Evolutionary conservation across 2,329 filamentous ascomycete species (phyloP), one percentile per base, ranked within the genome.

Genomic region (Microascus cirrosus): DNA sequence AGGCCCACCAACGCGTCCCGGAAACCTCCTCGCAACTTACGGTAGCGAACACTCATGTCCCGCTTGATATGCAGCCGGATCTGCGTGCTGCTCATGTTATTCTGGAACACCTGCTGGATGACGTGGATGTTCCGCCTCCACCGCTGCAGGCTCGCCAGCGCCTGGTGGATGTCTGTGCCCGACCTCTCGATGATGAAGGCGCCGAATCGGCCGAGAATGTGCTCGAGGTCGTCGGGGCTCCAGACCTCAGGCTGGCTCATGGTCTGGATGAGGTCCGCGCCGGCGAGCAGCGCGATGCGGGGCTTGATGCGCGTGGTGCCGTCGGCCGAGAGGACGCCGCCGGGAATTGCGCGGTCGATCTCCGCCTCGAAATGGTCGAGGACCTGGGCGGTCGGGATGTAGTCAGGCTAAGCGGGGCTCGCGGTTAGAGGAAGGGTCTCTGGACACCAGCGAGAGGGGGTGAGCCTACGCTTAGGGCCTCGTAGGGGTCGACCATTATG

Each of bases 311-410:
- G 86, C 66, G 80, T 83, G 57, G 77, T 76, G 60, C 89, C 90
- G 62, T 86, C 80, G 22, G 79, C 77, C 53, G 80, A 82, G 65
- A 88, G 80, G 34, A 94, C 82, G 11, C 92, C 92, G 7, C 92
- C 92, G 34, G 85, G 76, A 52, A 90, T 81, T 25, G 82, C 80
- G 56, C 71, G 67, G 69, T 96, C 96, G 68, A 96, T 89, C 70
- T 96, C 90, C 67, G 93, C 75, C 63, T 95, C 85, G 65, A 96
- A 94, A 72, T 96, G 93, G 67, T 95, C 90, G 54, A 96, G 77
- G 48, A 96, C 92, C 64, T 87, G 82, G 45, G 92, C 93, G 1
- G 93, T 97, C 18, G 91, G 90, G 61, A 90, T 86, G 69, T 96
- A 97, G 63, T 88, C 80, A 66, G 86, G 82, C 73, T 95, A 85